Percentiles rank a stretch among this genome's conserved stretches.
Evolutionary conservation across 192 early-diverging fungal genomes (phyloP).

Genomic region (Coemansia sp.): DNA sequence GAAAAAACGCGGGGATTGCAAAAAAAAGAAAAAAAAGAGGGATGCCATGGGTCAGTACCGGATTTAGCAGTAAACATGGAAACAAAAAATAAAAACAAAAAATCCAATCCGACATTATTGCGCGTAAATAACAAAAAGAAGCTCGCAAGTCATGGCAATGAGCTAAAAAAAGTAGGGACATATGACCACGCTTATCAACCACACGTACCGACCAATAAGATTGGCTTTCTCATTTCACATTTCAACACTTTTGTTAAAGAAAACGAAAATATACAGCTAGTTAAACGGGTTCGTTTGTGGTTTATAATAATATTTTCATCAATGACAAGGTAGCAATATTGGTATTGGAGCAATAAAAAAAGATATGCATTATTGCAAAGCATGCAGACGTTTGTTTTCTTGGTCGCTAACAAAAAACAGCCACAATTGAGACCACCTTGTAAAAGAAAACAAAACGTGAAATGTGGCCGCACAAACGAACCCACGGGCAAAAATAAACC

Average conservation of each 20-base stretch:
- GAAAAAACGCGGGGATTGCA: not conserved
- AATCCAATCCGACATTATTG: not conserved
- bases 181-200: not conserved
- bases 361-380: not conserved
- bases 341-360: not conserved
- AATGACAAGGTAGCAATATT: not conserved
- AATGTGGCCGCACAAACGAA: not conserved
- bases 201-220: not conserved
- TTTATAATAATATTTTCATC: not conserved
- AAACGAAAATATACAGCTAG: too few relatives aligned
- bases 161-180: not conserved
- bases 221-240: not conserved
- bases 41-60: not conserved
- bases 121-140: not conserved
- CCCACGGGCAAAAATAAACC: not conserved
- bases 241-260: too few relatives aligned
- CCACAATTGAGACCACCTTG: constrained; percentile 1
- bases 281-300: too few relatives aligned
- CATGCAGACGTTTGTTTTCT: not conserved
- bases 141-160: not conserved
- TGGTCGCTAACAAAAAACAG: not conserved
- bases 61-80: constrained; percentile 3
- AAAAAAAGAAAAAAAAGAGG: not conserved
- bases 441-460: not conserved
- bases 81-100: not conserved